Base-by-base conservation (phyloP, 495 filamentous ascomycete genomes). In the Elasticomyces elasticus region DNA sequence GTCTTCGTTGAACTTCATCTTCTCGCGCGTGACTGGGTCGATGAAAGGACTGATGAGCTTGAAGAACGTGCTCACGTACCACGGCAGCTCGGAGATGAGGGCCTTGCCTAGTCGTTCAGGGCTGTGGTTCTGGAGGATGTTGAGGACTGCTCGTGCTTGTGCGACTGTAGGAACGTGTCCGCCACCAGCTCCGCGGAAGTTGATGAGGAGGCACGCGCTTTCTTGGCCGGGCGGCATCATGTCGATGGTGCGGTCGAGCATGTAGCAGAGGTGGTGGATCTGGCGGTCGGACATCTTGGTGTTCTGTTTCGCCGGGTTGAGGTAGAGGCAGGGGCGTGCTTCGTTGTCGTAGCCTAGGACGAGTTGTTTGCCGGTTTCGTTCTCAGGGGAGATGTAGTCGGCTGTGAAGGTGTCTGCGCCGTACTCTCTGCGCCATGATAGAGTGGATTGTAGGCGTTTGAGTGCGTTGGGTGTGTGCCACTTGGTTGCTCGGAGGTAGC, bases 21-120 rank as follows among this genome's bases (percentile, higher is more conserved):
- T 98, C 58, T 92, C 79, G 15, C 83, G 80, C 15, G 92, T 98
- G 55, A 83, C 56, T 9, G 92, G 92, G 70, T 98, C 92, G 66
- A 98, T 95, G 68, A 97, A 97, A 25, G 91, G 89, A 19, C 80
- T 86, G 70, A 98, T 89, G 54, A 95, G 69, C 70, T 94, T 95
- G 77, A 95, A 94, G 76, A 98, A 98, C 23, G 81, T 83, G 67
- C 75, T 80, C 49, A 96, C 83, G 47, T 90, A 72, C 79, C 86
- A 95, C 12, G 91, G 92, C 46, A 95, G 76, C 55, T 97, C 92
- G 62, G 85, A 85, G 45, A 95, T 85, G 55, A 94, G 77, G 1
- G 91, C 87, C 54, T 82, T 78, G 15, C 92, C 92, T n/a, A 98
- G 69, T 51, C 92, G 73, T 71, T 98, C 92, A 0, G 92, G 92